Percentiles rank a stretch among this genome's conserved stretches.
Conservation (phyloP, 2,329 filamentous ascomycete genomes). For the Triangularia setosa region DNA sequence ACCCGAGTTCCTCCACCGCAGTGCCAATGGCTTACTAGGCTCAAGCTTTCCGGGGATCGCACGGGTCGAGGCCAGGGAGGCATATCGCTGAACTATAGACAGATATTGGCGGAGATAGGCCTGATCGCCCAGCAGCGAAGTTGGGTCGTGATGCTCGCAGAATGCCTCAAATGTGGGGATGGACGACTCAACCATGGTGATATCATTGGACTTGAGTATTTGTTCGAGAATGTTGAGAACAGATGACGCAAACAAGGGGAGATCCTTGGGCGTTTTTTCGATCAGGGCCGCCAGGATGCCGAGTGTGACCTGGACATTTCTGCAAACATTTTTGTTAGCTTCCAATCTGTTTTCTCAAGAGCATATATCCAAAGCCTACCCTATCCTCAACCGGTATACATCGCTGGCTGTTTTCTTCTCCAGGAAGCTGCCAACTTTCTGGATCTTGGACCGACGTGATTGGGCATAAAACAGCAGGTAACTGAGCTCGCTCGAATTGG, state of each 20-base stretch:
- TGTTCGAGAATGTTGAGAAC: slow-evolving; percentile 80
- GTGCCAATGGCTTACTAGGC: slow-evolving; percentile 66
- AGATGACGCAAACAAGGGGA: slow-evolving; percentile 81
- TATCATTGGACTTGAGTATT: slow-evolving; percentile 79
- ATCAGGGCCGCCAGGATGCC: slow-evolving; percentile 88
- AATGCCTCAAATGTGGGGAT: slow-evolving; percentile 83
- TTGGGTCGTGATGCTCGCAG: slow-evolving; percentile 82
- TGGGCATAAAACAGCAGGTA: slow-evolving; percentile 97
- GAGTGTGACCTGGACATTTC: slow-evolving; percentile 90
- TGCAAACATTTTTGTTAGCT: slow-evolving; percentile 34
- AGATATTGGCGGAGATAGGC: slow-evolving; percentile 79
- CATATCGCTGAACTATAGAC: slow-evolving; percentile 74
- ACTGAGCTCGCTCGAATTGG: slow-evolving; percentile 93
- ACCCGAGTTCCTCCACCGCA: slow-evolving; percentile 73
- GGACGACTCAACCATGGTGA: slow-evolving; percentile 89
- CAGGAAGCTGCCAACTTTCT: slow-evolving; percentile 91
- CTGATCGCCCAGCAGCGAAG: slow-evolving; percentile 80
- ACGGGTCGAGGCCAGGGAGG: slow-evolving; percentile 69
- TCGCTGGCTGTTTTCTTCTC: slow-evolving; percentile 92
- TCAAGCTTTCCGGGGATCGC: slow-evolving; percentile 48
- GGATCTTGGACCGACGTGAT: slow-evolving; percentile 89
- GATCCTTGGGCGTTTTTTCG: slow-evolving; percentile 86
- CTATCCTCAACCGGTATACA: slow-evolving; percentile 82
- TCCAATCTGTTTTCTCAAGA: neutral
- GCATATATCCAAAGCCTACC: slow-evolving; percentile 48